Evolutionary conservation across 345 rosid genomes (phyloP), one percentile per base, ranked within the genome.

Genomic region (Arabidopsis arenosa): DNA sequence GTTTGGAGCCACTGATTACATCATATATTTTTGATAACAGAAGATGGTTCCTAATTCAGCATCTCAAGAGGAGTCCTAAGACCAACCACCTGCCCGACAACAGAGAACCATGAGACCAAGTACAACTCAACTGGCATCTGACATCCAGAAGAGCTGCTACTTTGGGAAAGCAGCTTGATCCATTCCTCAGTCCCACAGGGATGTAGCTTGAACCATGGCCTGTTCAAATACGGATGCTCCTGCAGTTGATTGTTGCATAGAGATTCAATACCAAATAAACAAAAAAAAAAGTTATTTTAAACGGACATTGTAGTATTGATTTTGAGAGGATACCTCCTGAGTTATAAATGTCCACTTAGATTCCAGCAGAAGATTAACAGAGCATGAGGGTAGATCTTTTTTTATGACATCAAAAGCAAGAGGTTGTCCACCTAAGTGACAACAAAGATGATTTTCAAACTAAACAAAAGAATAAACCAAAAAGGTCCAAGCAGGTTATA

Each of bases 201-300:
- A 82, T 94, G 98, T 75, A 94, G 79, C 83, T 92, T 92, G 83
- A 83, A 86, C 98, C 98, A 94, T 35, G 97, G 96, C 57, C 92
- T 81, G 72, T 86, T 82, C 78, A 94, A 74, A 84, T 80, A 89
- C 15, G 98, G 96, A 86, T 94, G 98, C 69, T 94, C 97, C 96
- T 93, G 80, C 56, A 72, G 37, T 69, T 54, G 14, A 53, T 41
- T 26, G 53, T 73, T 62, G 13, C 67, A 49, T 21, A 49, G 3
- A 49, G 4, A 72, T 12, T 28, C 9, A 28, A 78, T 47, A 51
- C 73, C 26, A 63, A 26, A 41, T 37, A 60, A 55, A 55, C 68
- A 48, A 30, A 10, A 48, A n/a, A 0, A 30, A 17, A 39, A 23
- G 26, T 1, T 5, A 54, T 14, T 17, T 40, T 7, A 28, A 39